These are phyloP conservation scores for Trichocomaceae sp. DNA, from an alignment of 2,329 filamentous ascomycete species.

Conservation along the genomic window DNA sequence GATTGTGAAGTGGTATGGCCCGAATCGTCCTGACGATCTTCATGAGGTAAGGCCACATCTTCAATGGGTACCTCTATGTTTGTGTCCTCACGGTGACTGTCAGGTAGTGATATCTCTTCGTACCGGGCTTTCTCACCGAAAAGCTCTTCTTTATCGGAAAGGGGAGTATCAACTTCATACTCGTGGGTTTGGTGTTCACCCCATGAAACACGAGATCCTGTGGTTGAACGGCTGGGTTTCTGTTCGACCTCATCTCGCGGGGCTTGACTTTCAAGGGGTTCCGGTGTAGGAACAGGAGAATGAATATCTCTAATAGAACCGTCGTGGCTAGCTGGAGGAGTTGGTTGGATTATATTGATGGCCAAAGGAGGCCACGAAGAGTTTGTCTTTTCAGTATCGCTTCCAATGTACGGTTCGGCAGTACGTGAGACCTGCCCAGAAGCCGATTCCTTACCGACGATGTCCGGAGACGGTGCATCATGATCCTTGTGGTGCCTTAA, in stretches of 20 bases:
- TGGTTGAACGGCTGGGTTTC: constrained; percentile 41
- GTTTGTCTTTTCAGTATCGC: constrained; percentile 3
- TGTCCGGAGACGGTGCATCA: constrained; percentile 12
- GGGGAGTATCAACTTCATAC: constrained; percentile 56
- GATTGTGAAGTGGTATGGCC: not conserved
- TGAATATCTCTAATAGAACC: constrained; percentile 29
- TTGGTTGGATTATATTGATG: constrained; percentile 53
- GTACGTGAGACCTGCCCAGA: constrained; percentile 20
- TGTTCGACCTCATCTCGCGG: constrained; percentile 28
- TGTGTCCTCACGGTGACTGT: not conserved
- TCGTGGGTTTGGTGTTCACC: constrained; percentile 59
- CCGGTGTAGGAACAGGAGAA: constrained; percentile 29
- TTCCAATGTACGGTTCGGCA: constrained; percentile 15
- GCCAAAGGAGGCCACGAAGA: constrained; percentile 45
- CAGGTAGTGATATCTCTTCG: constrained; percentile 13
- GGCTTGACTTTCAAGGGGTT: constrained; percentile 21
- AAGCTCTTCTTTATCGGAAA: constrained; percentile 26
- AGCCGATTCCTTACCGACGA: constrained; percentile 25
- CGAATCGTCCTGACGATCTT: not conserved
- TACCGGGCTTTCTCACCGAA: not conserved
- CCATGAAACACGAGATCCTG: constrained; percentile 56
- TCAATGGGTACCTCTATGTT: not conserved
- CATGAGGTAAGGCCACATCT: not conserved
- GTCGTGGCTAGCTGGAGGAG: constrained; percentile 47
- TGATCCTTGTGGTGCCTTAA: constrained; percentile 27